Conservation (phyloP, 257 asterid species). For the Solanum habrochaites region DNA sequence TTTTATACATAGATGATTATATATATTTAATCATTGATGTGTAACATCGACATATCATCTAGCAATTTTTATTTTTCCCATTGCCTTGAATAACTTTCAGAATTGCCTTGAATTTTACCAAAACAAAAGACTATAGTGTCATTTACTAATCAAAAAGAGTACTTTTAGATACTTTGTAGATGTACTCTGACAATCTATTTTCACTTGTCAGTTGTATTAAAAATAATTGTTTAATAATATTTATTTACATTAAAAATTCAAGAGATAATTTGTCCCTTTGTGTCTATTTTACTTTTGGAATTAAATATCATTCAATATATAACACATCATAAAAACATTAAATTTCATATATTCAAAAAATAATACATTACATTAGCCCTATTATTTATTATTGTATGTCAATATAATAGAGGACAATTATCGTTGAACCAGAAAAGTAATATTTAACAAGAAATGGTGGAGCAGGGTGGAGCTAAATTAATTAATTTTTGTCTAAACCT, state of each 20-base stretch:
- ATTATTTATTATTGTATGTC: background rate
- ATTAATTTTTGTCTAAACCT: background rate
- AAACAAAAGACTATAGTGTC: background rate
- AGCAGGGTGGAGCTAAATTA: background rate
- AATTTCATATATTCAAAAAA: no score
- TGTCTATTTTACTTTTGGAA: background rate
- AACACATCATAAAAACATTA: no score
- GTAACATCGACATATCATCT: background rate
- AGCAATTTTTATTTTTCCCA: background rate
- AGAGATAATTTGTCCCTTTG: background rate
- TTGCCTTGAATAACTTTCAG: background rate
- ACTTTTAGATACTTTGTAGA: background rate
- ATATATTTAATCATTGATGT: background rate
- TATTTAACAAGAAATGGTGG: background rate
- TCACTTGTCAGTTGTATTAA: background rate
- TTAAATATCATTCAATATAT: background rate
- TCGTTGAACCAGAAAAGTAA: no score
- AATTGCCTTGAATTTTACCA: background rate
- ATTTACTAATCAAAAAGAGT: background rate
- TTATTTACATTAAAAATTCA: no score
- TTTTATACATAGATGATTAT: background rate
- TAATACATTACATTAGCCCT: no score
- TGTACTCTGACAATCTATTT: fast-evolving
- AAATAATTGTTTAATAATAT: no score
- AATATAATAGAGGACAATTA: no score